Base-by-base conservation (phyloP, 2,329 filamentous ascomycete genomes). In the Penicillium brevicompactum region DNA sequence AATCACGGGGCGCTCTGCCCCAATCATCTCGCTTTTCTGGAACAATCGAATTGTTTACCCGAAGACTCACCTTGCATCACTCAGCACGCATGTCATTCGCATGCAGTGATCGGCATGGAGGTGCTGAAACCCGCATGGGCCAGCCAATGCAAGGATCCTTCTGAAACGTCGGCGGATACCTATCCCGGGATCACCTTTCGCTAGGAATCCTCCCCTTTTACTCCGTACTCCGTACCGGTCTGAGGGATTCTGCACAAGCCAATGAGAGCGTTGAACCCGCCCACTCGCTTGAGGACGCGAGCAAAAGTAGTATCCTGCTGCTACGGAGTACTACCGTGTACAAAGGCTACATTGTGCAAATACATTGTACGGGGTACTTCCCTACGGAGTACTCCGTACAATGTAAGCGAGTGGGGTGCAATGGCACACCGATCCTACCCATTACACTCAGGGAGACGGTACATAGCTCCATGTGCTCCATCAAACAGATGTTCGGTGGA, bases 131-230 rank as follows among this genome's bases (percentile, higher is more conserved):
- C 44, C 49, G 46, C 52, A 53, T 50, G 46, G 52, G 49, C 37
- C 53, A 53, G 37, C 44, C 45, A 48, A 57, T 49, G 59, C 57
- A 60, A 62, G 56, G 59, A 53, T 54, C 38, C 40, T 55, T 55
- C 62, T 62, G 62, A 63, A 64, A 64, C 62, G 53, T 53, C 52
- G 49, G 60, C 45, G 56, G 57, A 60, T 58, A 63, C 46, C 58
- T 57, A 30, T 46, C 51, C 55, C 37, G 46, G 21, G 34, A 34
- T 34, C 31, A 34, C 14, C 47, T 34, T 18, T 30, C 43, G 49
- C 37, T 52, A 34, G 38, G 37, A 43, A n/a, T 52, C 14, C 45
- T 27, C 24, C 24, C 24, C 24, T 27, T 27, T 27, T 5, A 8
- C 18, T 18, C 18, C 32, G 51, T 14, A 58, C 50, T 34, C 10